These are phyloP conservation scores for Diaporthe citrichinensis DNA, from an alignment of 2,329 filamentous ascomycete species.

Conservation along the genomic window DNA sequence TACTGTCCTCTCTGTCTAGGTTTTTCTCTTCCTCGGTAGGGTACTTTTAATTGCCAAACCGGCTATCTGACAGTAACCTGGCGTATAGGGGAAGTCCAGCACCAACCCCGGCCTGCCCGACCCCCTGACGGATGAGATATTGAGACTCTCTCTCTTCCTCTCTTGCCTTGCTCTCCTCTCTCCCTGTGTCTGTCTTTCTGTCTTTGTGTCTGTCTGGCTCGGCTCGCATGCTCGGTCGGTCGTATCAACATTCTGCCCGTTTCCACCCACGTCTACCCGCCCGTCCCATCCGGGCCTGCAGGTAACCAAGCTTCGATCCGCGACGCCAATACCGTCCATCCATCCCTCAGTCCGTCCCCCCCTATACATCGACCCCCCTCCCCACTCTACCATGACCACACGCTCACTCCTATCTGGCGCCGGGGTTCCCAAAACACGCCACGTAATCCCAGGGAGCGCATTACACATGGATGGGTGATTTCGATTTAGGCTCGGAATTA, in stretches of 20 bases:
- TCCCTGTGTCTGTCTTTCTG: background rate
- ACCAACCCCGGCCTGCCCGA: background rate
- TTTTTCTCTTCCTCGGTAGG: background rate
- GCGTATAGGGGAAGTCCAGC: background rate
- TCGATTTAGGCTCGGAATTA: constrained; percentile 31
- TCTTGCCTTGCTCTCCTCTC: background rate
- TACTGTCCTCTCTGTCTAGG: background rate
- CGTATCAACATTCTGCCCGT: background rate
- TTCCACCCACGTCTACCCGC: background rate
- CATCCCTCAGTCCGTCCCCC: background rate
- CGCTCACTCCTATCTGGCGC: constrained; percentile 5
- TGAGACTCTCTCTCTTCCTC: background rate
- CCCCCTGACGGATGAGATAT: constrained; percentile 15
- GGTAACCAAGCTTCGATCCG: constrained; percentile 20
- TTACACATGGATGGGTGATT: constrained; percentile 27
- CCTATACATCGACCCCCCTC: background rate
- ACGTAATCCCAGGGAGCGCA: constrained; percentile 31
- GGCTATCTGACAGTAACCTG: constrained; percentile 1
- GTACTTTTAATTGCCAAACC: constrained; percentile 15
- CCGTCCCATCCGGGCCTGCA: constrained; percentile 1
- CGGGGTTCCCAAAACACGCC: constrained; percentile 27
- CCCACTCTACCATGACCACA: background rate
- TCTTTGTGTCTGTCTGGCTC: background rate
- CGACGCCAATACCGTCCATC: constrained; percentile 14
- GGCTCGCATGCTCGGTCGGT: background rate